Conservation (phyloP, 352 stramenopile species). For the Phytopythium litorale region DNA sequence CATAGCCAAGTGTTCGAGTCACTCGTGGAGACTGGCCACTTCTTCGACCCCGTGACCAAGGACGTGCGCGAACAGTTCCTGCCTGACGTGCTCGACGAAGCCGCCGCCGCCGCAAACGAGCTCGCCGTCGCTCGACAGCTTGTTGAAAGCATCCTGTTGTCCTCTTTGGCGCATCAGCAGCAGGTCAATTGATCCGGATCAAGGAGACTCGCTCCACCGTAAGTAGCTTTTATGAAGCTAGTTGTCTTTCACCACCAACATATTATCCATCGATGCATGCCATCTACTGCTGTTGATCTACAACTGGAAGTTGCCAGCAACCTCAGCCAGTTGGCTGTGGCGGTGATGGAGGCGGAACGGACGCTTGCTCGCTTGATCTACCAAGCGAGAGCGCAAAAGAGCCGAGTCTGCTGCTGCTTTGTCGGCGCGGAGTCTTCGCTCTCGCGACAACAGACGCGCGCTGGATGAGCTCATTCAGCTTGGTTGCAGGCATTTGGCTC, state of each 20-base stretch:
- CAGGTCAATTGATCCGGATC: not conserved
- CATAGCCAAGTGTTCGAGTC: conserved; percentile 86
- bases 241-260: not conserved
- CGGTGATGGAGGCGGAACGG: not conserved
- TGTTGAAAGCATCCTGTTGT: conserved; percentile 23
- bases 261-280: not conserved
- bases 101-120: conserved; percentile 35
- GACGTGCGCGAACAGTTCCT: conserved; percentile 85
- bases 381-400: not conserved
- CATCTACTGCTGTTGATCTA: no score
- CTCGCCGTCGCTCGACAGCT: conserved; percentile 32
- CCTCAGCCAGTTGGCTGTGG: not conserved
- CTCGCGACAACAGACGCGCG: not conserved
- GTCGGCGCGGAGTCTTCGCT: not conserved
- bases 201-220: not conserved
- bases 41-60: conserved; percentile 87
- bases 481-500: not conserved
- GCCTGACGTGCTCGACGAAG: conserved; percentile 49
- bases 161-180: conserved; percentile 26
- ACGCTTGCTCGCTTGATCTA: not conserved
- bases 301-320: no score
- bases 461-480: conserved; percentile 1
- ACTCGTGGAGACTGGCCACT: conserved; percentile 83
- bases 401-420: not conserved
- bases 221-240: not conserved